These are phyloP conservation scores for Pseudoneurospora amorphoporcata DNA, from an alignment of 495 filamentous ascomycete genomes.

Conservation along the genomic window DNA sequence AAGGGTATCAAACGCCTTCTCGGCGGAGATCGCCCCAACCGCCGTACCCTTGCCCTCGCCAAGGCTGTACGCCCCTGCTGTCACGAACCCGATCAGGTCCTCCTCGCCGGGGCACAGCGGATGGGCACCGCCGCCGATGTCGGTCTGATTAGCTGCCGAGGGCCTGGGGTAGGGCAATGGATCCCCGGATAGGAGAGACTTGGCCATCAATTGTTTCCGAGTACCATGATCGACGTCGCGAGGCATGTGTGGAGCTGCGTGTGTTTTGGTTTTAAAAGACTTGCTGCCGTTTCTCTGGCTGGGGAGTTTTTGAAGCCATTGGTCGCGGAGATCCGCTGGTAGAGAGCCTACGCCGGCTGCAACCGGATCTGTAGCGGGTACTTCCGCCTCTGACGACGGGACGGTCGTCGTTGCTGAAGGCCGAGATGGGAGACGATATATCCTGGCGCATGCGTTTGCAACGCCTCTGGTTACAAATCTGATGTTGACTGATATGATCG, in stretches of 20 bases:
- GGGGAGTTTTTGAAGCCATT: slow-evolving; percentile 34
- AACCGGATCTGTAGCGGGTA: slow-evolving; percentile 29
- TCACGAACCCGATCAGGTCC: slow-evolving; percentile 87
- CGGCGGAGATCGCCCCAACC: slow-evolving; percentile 59
- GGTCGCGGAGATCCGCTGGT: slow-evolving; percentile 27
- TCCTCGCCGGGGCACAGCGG: slow-evolving; percentile 58
- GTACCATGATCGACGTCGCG: slow-evolving; percentile 25
- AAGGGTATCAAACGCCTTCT: slow-evolving; percentile 37
- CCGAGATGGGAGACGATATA: slow-evolving; percentile 35
- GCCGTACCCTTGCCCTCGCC: slow-evolving; percentile 66
- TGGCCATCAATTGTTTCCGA: slow-evolving; percentile 42
- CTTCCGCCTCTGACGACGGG: slow-evolving; percentile 25
- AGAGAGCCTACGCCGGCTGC: slow-evolving; percentile 7
- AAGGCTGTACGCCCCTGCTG: slow-evolving; percentile 74
- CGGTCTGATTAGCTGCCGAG: slow-evolving; percentile 16
- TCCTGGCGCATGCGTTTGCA: slow-evolving; percentile 29
- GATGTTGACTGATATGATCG: slow-evolving; percentile 26
- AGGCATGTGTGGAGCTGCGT: slow-evolving; percentile 10
- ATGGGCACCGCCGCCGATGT: slow-evolving; percentile 34
- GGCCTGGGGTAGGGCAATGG: slow-evolving; percentile 13
- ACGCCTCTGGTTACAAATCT: slow-evolving; percentile 30
- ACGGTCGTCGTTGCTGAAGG: not conserved
- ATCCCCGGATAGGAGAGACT: slow-evolving; percentile 34
- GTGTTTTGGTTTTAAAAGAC: not conserved
- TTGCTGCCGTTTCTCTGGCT: not conserved